These are phyloP conservation scores for Sphaerulina vaccinii DNA, from an alignment of 2,329 filamentous ascomycete genomes.

Conservation along the genomic window DNA sequence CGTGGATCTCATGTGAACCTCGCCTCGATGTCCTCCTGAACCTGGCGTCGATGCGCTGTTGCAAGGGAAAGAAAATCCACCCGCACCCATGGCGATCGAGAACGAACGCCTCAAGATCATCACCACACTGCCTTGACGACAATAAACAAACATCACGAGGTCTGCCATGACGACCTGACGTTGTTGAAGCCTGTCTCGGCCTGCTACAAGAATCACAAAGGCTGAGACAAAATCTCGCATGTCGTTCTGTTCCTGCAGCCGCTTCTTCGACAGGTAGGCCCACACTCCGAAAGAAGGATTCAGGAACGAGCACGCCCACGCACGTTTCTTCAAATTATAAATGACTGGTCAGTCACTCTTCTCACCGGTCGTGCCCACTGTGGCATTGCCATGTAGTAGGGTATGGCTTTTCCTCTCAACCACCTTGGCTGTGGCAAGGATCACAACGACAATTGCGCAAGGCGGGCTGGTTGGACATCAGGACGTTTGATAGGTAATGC, in stretches of 20 bases:
- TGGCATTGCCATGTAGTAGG: no score
- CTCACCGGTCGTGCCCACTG: neutral
- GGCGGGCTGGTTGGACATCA: no score
- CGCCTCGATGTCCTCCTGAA: neutral
- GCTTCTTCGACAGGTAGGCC: neutral
- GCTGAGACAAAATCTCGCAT: neutral
- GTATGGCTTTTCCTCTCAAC: no score
- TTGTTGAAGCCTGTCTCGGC: neutral
- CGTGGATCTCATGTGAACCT: neutral
- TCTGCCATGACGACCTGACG: neutral
- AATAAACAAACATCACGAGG: neutral
- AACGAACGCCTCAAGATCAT: neutral
- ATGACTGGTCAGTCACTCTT: neutral
- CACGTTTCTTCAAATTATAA: neutral
- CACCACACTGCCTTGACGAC: neutral
- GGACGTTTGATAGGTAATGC: no score
- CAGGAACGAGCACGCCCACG: neutral
- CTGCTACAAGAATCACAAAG: neutral
- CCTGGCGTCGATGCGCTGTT: slow-evolving; percentile 9
- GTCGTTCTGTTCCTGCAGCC: neutral
- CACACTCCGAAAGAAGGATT: neutral
- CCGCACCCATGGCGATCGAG: neutral
- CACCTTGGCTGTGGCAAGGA: no score
- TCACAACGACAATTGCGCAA: no score
- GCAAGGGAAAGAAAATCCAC: no score